These are phyloP conservation scores for Ustilago shanxiensis DNA, from an alignment of 1,284 basidiomycete species.

Conservation along the genomic window DNA sequence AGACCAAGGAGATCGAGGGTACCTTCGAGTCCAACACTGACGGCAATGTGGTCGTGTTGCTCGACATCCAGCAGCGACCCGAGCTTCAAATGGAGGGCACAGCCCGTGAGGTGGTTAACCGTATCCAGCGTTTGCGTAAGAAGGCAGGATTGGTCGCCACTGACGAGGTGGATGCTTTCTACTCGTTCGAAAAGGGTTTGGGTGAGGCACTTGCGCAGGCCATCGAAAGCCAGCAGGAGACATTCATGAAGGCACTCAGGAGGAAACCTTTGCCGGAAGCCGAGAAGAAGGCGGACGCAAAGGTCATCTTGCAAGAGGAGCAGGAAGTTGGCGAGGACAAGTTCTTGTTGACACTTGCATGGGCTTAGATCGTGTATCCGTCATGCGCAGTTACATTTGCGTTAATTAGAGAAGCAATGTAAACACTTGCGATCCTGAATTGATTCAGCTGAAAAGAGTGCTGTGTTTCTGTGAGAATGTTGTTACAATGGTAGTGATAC, in stretches of 20 bases:
- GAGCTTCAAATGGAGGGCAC: conserved; percentile 90
- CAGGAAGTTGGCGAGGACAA: conserved; percentile 87
- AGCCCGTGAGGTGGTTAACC: conserved; percentile 89
- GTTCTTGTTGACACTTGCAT: conserved; percentile 74
- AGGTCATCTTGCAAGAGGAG: conserved; percentile 83
- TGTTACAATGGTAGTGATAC: conserved; percentile 13
- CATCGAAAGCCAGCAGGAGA: conserved; percentile 78
- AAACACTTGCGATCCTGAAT: neutral
- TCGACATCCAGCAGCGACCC: conserved; percentile 87
- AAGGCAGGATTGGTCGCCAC: conserved; percentile 93
- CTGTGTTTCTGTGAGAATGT: conserved; percentile 1
- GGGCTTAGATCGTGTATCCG: conserved; percentile 30
- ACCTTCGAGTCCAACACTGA: conserved; percentile 87
- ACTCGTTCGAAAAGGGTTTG: conserved; percentile 80
- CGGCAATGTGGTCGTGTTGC: conserved; percentile 91
- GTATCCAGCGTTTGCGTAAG: conserved; percentile 95
- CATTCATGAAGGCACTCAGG: conserved; percentile 83
- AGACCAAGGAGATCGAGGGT: conserved; percentile 73
- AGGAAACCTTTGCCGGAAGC: conserved; percentile 70
- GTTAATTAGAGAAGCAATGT: conserved; percentile 1
- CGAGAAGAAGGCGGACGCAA: conserved; percentile 71
- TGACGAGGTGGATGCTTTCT: conserved; percentile 92
- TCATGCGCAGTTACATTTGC: neutral
- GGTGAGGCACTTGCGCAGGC: conserved; percentile 77
- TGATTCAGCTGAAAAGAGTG: neutral